Conservation (phyloP, 768 basidiomycete genomes). For the Boletus sp. region DNA sequence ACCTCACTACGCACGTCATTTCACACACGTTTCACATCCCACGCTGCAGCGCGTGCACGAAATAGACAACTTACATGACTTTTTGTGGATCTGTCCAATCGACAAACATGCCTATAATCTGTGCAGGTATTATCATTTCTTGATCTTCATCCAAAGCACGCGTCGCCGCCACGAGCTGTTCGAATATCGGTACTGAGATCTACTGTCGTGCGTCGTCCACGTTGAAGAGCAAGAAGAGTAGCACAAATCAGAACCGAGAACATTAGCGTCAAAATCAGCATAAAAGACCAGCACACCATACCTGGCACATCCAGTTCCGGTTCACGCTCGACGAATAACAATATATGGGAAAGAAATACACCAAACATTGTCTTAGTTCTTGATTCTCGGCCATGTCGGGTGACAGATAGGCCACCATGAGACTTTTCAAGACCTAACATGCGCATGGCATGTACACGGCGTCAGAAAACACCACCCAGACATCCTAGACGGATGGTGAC, state of each 20-base stretch:
- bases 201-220: constrained; percentile 25
- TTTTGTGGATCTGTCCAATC: constrained; percentile 90
- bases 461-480: background rate
- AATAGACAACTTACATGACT: constrained; percentile 44
- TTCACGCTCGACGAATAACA: constrained; percentile 76
- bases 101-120: constrained; percentile 74
- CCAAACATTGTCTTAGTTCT: constrained; percentile 78
- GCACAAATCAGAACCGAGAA: too few species aligned
- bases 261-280: too few species aligned
- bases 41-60: background rate
- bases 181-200: constrained; percentile 71
- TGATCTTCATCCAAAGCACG: constrained; percentile 68
- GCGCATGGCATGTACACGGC: background rate
- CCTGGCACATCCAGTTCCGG: constrained; percentile 68
- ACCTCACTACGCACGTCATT: constrained; percentile 33
- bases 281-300: background rate
- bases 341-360: constrained; percentile 84
- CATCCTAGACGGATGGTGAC: background rate
- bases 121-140: constrained; percentile 69
- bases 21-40: background rate
- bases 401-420: constrained; percentile 66
- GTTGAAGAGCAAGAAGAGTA: too few species aligned
- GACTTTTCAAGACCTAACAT: constrained; percentile 43
- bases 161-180: constrained; percentile 53
- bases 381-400: constrained; percentile 80